A percentile compares a stretch with the other conserved stretches of the same genome.
Evolutionary conservation across 148 eudicot species (phyloP).

Genomic region (Dianthus caryophyllus): DNA sequence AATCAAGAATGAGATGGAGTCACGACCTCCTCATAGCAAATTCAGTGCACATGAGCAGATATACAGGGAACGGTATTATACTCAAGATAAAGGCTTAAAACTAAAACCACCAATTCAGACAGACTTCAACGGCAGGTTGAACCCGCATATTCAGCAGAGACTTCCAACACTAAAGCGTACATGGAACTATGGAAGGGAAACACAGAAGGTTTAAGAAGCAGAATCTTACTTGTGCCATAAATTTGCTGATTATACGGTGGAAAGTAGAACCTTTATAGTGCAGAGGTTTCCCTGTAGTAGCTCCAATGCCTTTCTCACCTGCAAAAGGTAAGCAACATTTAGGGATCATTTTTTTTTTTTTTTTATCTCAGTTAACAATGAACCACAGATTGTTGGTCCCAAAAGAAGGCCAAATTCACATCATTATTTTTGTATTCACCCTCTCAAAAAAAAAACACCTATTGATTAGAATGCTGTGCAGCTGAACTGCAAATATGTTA

Average conservation of each 20-base stretch:
- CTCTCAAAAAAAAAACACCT: background rate
- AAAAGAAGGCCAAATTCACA: background rate
- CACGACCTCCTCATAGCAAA: background rate
- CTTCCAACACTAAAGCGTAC: background rate
- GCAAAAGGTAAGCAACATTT: constrained; percentile 11
- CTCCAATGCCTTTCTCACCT: constrained; percentile 96
- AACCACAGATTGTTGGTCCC: background rate
- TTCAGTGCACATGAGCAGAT: background rate
- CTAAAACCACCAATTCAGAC: background rate
- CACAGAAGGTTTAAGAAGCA: background rate
- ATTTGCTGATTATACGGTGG: constrained; percentile 90
- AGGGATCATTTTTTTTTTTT: background rate
- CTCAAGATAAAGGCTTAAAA: background rate
- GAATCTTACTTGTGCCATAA: constrained; percentile 86
- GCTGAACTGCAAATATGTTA: background rate
- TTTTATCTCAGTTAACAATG: background rate
- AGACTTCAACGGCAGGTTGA: background rate
- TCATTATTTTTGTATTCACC: background rate
- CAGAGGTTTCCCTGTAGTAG: constrained; percentile 65
- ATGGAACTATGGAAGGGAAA: constrained; percentile 4
- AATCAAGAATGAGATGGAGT: constrained; percentile 3
- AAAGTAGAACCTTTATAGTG: constrained; percentile 79
- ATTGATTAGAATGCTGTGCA: background rate
- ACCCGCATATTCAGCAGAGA: background rate
- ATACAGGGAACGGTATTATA: background rate